Base-by-base conservation (phyloP, 352 stramenopile genomes). In the Pseudoperonospora humuli region DNA sequence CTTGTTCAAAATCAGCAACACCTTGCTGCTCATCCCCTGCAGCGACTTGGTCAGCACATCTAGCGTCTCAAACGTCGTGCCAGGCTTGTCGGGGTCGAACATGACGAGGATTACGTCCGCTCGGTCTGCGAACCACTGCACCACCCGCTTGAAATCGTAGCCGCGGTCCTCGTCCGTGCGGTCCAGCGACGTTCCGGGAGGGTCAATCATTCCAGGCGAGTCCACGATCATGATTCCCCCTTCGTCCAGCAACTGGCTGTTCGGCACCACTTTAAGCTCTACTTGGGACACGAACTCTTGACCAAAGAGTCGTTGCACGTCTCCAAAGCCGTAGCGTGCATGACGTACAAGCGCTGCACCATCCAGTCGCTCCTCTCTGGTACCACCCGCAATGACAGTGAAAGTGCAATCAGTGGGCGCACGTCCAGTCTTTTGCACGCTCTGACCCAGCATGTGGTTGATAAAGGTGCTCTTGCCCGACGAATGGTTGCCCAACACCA, bases 11-110 rank as follows among this genome's bases (percentile, higher is more conserved):
- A 93, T 91, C 20, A 93, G 60, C 42, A 86, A 53, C 36, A 93
- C 61, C 29, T 93, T 93, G 45, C 70, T 89, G 31, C 75, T 84
- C 37, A 91, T 70, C 0, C 79, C 76, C 14, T 71, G 52, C 14
- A 93, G 58, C 10, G 75, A 88, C 11, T 66, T 77, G 11, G 81
- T 93, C 39, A 93, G 65, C 48, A 93, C 81, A 31, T 93, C 76
- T 23, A 93, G 74, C 39, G 81, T 91, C 58, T 93, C 81, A 41
- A 93, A 93, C 1, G 81, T 93, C 21, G 81, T 93, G 29, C 81
- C 81, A 0, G 81, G 81, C 39, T 93, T 93, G 57, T 93, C 81
- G 3, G 81, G 81, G 48, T 93, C 81, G 39, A 93, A 93, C 81
- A 93, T 93, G 59, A 93, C 75, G 33, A 93, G 59, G 39, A 93